Evolutionary conservation across 2,329 filamentous ascomycete genomes (phyloP), one percentile per base, ranked within the genome.

Genomic region (Paramyrothecium roridum): DNA sequence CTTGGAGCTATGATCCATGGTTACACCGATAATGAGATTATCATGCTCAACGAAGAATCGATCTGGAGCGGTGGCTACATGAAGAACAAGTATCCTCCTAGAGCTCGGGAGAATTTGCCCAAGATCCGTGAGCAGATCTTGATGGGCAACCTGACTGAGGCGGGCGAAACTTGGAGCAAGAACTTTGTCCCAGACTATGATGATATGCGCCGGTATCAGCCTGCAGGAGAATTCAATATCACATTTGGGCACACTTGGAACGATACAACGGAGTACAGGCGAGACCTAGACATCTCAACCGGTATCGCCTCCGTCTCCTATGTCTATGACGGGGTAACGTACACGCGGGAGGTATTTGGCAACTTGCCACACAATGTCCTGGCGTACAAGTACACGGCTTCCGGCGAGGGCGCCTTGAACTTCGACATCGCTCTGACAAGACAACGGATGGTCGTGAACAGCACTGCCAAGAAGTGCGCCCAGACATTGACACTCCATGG

Each of bases 11-110:
- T 77, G 73, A 61, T 78, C 33, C 72, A 74, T 59, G 76, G 76
- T 22, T 57, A 56, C 51, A 56, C 57, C 10, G 33, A 46, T 10
- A 59, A 66, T 3, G 77, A 80, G 57, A 61, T 70, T 20, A 64
- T 79, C 19, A 67, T 70, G 33, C 62, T 79, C n/a, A 79, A 79
- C 54, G 76, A 79, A 59, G 75, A 79, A 56, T 76, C 75, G 10
- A 68, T 76, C 19, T 77, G 73, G 74, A 75, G 70, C 56, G 75
- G 75, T 52, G 71, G 70, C 7, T 66, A 67, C 8, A 71, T 74
- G 56, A 61, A 74, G 12, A 20, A 48, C 52, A 73, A 75, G 21
- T 70, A 71, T 19, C 73, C 73, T 21, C 66, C 65, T 50, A 66
- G 68, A 45, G 68, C 72, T 7, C 52, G 65, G 22, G 56, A 61